Conservation (phyloP, 2,329 filamentous ascomycete genomes). For the Magnaporthiopsis incrustans region DNA sequence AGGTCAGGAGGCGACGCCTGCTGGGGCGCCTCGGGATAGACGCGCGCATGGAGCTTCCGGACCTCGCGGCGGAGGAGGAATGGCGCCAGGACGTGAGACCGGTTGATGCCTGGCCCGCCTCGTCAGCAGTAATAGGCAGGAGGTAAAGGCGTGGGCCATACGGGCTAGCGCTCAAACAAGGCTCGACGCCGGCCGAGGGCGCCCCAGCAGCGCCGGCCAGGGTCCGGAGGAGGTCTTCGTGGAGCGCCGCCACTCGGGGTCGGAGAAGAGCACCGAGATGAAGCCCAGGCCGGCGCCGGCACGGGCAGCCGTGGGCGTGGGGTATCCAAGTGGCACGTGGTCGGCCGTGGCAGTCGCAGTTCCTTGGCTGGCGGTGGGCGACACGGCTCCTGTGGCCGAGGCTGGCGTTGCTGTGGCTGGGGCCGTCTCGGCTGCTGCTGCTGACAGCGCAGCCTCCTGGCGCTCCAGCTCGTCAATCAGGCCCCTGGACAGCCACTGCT, state of each 20-base stretch:
- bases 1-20: slow-evolving; percentile 9
- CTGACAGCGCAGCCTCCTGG: slow-evolving; percentile 9
- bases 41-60: slow-evolving; percentile 11
- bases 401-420: no score
- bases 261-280: slow-evolving; percentile 10
- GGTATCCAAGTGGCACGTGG: neutral
- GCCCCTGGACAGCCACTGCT: slow-evolving; percentile 17
- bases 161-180: slow-evolving; percentile 14
- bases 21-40: slow-evolving; percentile 12
- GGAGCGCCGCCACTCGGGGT: slow-evolving; percentile 12
- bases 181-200: slow-evolving; percentile 5
- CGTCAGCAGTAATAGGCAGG: neutral
- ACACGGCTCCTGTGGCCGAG: no score
- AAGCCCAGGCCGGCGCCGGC: neutral
- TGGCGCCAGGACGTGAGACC: slow-evolving; percentile 19
- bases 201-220: slow-evolving; percentile 9
- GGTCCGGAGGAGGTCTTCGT: slow-evolving; percentile 8
- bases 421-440: slow-evolving; percentile 5
- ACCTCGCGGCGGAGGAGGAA: slow-evolving; percentile 20
- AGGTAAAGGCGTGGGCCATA: no score
- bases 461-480: slow-evolving; percentile 20
- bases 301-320: neutral
- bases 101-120: slow-evolving; percentile 10
- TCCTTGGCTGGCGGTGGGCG: no score
- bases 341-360: neutral